Conservation (phyloP, 2,329 filamentous ascomycete species). For the Chaetomium sp. region DNA sequence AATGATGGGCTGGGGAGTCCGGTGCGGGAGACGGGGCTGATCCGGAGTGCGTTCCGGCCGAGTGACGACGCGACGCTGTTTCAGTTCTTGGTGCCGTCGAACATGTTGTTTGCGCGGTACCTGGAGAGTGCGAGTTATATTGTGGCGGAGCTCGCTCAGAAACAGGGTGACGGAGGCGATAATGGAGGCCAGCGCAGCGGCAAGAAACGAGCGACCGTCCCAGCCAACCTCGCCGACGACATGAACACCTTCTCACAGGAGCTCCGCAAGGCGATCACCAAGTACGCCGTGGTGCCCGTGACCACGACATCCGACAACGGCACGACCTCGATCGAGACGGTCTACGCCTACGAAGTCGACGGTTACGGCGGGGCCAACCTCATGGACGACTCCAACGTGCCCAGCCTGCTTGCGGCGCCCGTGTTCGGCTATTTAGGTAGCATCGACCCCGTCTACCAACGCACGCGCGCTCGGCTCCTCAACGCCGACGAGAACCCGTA, state of each 20-base stretch:
- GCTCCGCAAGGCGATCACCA: slow-evolving; percentile 28
- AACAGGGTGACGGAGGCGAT: not conserved
- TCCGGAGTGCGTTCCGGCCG: slow-evolving; percentile 83
- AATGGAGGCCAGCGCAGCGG: no score
- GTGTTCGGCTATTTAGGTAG: slow-evolving; percentile 54
- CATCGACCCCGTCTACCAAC: slow-evolving; percentile 60
- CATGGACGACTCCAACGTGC: slow-evolving; percentile 65
- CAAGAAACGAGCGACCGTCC: slow-evolving; percentile 21
- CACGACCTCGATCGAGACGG: slow-evolving; percentile 44
- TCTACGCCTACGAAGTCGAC: slow-evolving; percentile 68
- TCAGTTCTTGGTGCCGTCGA: slow-evolving; percentile 83
- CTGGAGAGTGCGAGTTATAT: slow-evolving; percentile 45
- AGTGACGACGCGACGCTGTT: slow-evolving; percentile 83
- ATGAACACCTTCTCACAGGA: slow-evolving; percentile 55
- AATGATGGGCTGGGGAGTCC: slow-evolving; percentile 76
- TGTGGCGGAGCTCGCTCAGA: slow-evolving; percentile 33
- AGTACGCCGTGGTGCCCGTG: slow-evolving; percentile 39
- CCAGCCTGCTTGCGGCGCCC: slow-evolving; percentile 53
- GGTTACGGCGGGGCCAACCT: slow-evolving; percentile 56
- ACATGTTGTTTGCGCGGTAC: slow-evolving; percentile 72
- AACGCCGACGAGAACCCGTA: slow-evolving; percentile 61
- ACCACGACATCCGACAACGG: slow-evolving; percentile 24
- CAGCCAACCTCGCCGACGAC: slow-evolving; percentile 43
- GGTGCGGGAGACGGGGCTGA: slow-evolving; percentile 72
- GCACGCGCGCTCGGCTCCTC: slow-evolving; percentile 68